Evolutionary conservation across 2,329 filamentous ascomycete genomes (phyloP).

Genomic region (Paracorniculantispora psalliotae): DNA sequence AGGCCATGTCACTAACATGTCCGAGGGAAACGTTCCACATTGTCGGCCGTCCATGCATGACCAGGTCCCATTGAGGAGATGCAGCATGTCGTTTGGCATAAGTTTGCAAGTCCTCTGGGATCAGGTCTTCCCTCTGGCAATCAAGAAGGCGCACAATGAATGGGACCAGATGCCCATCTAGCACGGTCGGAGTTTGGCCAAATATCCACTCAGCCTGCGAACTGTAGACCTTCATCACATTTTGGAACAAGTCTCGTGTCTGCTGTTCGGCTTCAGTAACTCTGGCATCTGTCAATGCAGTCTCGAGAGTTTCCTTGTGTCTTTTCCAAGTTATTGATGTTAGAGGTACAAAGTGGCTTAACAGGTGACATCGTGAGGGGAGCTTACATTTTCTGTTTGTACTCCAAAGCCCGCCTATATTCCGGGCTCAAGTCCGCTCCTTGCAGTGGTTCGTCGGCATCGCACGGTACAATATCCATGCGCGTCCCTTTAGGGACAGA

Average conservation of each 20-base stretch:
- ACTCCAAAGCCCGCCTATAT: constrained; percentile 1
- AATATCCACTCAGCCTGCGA: background rate
- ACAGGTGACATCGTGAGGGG: too few species aligned
- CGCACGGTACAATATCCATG: constrained; percentile 2
- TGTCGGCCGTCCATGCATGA: constrained; percentile 2
- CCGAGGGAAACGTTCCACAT: constrained; percentile 4
- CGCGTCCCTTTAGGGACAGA: background rate
- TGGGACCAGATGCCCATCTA: constrained; percentile 1
- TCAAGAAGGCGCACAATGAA: constrained; percentile 6
- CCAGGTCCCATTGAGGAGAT: background rate
- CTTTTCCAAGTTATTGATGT: background rate
- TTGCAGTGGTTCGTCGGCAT: background rate
- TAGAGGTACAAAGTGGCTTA: background rate
- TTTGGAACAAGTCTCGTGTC: background rate
- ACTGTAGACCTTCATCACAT: background rate
- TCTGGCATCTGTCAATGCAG: background rate
- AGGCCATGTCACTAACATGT: constrained; percentile 6
- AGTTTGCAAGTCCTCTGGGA: background rate
- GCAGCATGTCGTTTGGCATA: background rate
- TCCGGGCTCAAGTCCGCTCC: background rate
- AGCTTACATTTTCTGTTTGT: constrained; percentile 4
- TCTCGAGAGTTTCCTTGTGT: background rate
- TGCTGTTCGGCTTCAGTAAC: background rate
- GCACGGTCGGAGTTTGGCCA: background rate
- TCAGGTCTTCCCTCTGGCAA: background rate